Evolutionary conservation across 208 protist species (phyloP), one percentile per base, ranked within the genome.

Genomic region (Hexamita inflata): DNA sequence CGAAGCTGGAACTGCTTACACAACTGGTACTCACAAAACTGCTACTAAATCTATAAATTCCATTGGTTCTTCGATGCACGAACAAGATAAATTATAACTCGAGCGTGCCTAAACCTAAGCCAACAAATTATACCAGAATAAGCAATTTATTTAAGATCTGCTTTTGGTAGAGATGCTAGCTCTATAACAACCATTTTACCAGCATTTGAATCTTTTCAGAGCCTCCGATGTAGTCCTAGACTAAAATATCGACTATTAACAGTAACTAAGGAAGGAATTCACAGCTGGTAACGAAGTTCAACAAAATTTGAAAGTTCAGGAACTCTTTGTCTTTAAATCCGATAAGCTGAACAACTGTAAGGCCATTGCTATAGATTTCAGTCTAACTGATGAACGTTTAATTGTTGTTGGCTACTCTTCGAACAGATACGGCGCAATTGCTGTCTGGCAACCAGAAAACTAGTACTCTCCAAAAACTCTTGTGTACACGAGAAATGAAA

Each of bases 1-100:
- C 7, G 64, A 70, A 42, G 64, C 64, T 11, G 64, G 64, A 38
- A 70, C 64, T 45, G 64, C 38, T 19, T 70, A 70, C 40, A 70
- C 64, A 11, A 70, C n/a, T 15, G 64, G 64, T 45, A 70, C 64
- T 15, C 11, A n/a, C 11, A 42, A 70, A 29, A 70, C 64, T 38
- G 64, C 64, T 34, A n/a, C n/a, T n/a, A n/a, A n/a, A n/a, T n/a
- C n/a, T n/a, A n/a, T n/a, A n/a, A n/a, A n/a, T n/a, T n/a, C n/a
- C n/a, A n/a, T n/a, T n/a, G n/a, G n/a, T n/a, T n/a, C n/a, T n/a
- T n/a, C n/a, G n/a, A n/a, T n/a, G n/a, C n/a, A n/a, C n/a, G n/a
- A n/a, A n/a, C n/a, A n/a, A n/a, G n/a, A n/a, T n/a, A n/a, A n/a
- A n/a, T n/a, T n/a, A n/a, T n/a, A n/a, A n/a, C n/a, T n/a, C n/a